These are phyloP conservation scores for Starmerella bombicola DNA, from an alignment of 805 yeast species.

Conservation along the genomic window DNA sequence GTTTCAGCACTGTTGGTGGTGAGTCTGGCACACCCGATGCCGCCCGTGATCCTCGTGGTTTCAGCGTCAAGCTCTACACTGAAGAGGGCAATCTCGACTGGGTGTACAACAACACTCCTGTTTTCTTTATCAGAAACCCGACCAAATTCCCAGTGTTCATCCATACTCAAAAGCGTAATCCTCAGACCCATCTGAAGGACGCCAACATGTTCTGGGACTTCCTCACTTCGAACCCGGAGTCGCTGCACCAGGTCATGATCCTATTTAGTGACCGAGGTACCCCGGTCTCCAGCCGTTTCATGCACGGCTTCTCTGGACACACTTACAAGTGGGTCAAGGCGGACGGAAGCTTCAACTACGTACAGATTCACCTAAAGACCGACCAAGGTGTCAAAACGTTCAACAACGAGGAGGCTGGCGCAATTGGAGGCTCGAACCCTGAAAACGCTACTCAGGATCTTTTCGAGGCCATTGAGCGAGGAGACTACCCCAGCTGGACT, in stretches of 20 bases:
- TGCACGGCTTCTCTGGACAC: constrained; percentile 57
- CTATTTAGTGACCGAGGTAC: constrained; percentile 51
- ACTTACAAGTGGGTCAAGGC: constrained; percentile 45
- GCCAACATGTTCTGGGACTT: constrained; percentile 49
- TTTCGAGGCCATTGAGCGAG: constrained; percentile 37
- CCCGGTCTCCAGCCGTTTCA: constrained; percentile 41
- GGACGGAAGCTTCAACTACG: constrained; percentile 41
- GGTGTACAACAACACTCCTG: constrained; percentile 64
- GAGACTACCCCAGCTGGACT: constrained; percentile 41
- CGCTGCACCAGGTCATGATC: constrained; percentile 44
- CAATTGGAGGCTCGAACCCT: constrained; percentile 38
- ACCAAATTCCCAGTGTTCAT: constrained; percentile 51
- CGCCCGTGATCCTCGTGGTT: constrained; percentile 60
- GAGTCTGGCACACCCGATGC: constrained; percentile 56
- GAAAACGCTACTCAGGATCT: constrained; percentile 38
- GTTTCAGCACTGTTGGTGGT: constrained; percentile 61
- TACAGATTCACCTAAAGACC: constrained; percentile 42
- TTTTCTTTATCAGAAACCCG: constrained; percentile 53
- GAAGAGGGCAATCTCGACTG: constrained; percentile 59
- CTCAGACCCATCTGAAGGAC: constrained; percentile 48
- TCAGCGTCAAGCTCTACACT: constrained; percentile 51
- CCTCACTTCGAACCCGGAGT: constrained; percentile 42
- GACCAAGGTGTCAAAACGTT: constrained; percentile 41
- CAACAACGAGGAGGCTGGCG: constrained; percentile 36
- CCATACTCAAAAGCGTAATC: constrained; percentile 60